Conservation (phyloP, 331 rosid species). For the Ulmus americana region DNA sequence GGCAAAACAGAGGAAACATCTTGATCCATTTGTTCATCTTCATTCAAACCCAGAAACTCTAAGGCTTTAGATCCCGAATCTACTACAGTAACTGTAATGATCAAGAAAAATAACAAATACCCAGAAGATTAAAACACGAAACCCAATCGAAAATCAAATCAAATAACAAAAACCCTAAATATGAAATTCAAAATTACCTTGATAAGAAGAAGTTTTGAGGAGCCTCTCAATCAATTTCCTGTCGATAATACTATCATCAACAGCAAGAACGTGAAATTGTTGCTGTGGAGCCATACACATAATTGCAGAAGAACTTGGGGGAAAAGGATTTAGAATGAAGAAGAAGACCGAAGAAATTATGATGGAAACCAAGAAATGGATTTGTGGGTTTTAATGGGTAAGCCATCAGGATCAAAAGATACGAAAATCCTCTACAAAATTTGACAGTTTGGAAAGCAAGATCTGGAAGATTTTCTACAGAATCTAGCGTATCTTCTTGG, state of each 20-base stretch:
- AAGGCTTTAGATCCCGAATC: conserved; percentile 84
- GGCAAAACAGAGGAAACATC: conserved; percentile 31
- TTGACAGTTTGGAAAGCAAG: conserved; percentile 68
- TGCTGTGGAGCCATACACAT: conserved; percentile 49
- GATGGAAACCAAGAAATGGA: conserved; percentile 1
- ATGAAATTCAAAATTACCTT: conserved; percentile 37
- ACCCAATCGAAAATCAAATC: not conserved
- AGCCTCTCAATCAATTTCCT: conserved; percentile 78
- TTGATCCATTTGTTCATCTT: conserved; percentile 27
- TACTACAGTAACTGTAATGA: conserved; percentile 59
- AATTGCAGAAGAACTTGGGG: conserved; percentile 2
- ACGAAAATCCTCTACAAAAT: conserved; percentile 45
- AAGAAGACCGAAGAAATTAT: conserved; percentile 3
- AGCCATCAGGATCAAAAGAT: conserved; percentile 34
- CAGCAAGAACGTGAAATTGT: conserved; percentile 83
- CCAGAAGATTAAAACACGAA: conserved; percentile 14
- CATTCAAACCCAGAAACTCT: conserved; percentile 62
- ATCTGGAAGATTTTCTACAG: conserved; percentile 62
- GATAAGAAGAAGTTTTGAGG: conserved; percentile 77
- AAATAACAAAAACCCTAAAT: not conserved
- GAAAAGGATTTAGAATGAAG: not conserved
- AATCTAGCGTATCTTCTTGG: conserved; percentile 56
- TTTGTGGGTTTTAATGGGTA: conserved; percentile 40
- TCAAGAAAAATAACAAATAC: not conserved
- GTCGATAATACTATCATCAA: conserved; percentile 69